Conservation (phyloP, 805 yeast genomes). For the Yarrowia yakushimensis region DNA sequence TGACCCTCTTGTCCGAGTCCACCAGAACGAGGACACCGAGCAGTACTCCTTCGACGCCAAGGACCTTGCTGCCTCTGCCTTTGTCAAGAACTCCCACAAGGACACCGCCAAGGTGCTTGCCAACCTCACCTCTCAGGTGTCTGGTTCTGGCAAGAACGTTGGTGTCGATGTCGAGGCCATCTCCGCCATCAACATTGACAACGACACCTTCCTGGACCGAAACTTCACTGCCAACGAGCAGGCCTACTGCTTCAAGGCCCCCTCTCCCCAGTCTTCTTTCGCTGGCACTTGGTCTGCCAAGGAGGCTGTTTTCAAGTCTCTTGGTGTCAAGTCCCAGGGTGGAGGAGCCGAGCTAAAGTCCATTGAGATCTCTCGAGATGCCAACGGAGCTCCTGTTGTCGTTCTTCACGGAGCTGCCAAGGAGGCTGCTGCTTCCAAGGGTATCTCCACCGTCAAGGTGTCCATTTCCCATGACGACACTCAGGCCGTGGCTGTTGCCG, state of each 20-base stretch:
- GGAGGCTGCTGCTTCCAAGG: slow-evolving; percentile 65
- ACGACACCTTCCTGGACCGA: slow-evolving; percentile 85
- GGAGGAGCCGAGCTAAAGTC: slow-evolving; percentile 93
- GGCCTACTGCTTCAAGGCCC: slow-evolving; percentile 67
- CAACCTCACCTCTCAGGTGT: slow-evolving; percentile 49
- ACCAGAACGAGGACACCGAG: slow-evolving; percentile 40
- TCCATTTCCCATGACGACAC: slow-evolving; percentile 94
- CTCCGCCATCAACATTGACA: slow-evolving; percentile 74
- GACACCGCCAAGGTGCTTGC: slow-evolving; percentile 64
- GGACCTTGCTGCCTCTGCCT: slow-evolving; percentile 40
- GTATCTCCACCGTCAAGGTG: slow-evolving; percentile 69
- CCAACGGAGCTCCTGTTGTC: slow-evolving; percentile 81
- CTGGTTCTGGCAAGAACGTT: slow-evolving; percentile 56
- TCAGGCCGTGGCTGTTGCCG: slow-evolving; percentile 97
- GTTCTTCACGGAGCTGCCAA: slow-evolving; percentile 71
- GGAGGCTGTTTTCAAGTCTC: slow-evolving; percentile 96
- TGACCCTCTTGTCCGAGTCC: slow-evolving; percentile 88
- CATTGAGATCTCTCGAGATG: slow-evolving; percentile 72
- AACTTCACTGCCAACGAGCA: slow-evolving; percentile 84
- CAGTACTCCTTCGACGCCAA: slow-evolving; percentile 37
- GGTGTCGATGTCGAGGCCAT: slow-evolving; percentile 97
- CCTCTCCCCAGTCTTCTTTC: slow-evolving; percentile 81
- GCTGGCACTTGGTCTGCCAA: slow-evolving; percentile 99
- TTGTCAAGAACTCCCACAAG: slow-evolving; percentile 42
- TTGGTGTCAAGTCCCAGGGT: slow-evolving; percentile 84